phyloP scores from a whole-genome alignment of 768 basidiomycete genomes.

The Mycena leptocephala region DNA sequence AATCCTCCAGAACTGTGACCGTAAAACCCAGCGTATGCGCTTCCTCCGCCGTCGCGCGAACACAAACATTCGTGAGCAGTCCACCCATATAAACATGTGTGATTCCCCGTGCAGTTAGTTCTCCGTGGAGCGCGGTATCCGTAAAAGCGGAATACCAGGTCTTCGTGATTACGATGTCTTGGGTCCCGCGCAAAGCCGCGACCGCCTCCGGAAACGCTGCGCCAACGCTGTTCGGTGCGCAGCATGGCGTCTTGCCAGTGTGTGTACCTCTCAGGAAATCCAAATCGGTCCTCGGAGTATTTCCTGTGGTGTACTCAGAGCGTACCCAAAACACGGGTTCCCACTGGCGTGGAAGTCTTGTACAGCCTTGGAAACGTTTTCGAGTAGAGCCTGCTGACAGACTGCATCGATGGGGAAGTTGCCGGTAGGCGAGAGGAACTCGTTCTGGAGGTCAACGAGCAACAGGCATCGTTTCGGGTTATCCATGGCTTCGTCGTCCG shows the following conservation, averaged over 20 bases:
- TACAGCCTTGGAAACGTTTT: conserved; percentile 31
- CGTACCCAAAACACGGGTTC: conserved; percentile 41
- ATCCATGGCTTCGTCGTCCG: background rate
- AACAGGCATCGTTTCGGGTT: conserved; percentile 36
- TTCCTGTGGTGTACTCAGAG: conserved; percentile 37
- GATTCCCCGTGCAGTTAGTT: conserved; percentile 35
- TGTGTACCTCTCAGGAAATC: conserved; percentile 41
- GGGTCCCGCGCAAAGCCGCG: conserved; percentile 28
- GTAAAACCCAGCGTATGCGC: conserved; percentile 37
- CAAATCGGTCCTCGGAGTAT: conserved; percentile 3
- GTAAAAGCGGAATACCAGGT: conserved; percentile 47
- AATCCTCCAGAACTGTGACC: conserved; percentile 42
- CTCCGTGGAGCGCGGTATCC: conserved; percentile 37
- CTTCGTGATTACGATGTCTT: conserved; percentile 40
- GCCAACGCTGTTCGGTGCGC: conserved; percentile 37
- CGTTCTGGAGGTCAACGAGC: conserved; percentile 49
- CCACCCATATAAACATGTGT: conserved; percentile 42
- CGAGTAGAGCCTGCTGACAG: conserved; percentile 34
- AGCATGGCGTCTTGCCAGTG: conserved; percentile 43
- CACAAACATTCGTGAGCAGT: conserved; percentile 45
- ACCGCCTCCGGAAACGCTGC: conserved; percentile 39
- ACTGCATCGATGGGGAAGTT: conserved; percentile 40
- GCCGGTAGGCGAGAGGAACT: conserved; percentile 42
- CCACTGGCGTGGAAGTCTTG: conserved; percentile 34
- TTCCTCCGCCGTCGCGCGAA: conserved; percentile 44